A percentile compares a stretch with the other conserved stretches of the same genome.
These are phyloP conservation scores for Trypanosomatidae sp. DNA, from an alignment of 208 protist species.

Conservation along the genomic window DNA sequence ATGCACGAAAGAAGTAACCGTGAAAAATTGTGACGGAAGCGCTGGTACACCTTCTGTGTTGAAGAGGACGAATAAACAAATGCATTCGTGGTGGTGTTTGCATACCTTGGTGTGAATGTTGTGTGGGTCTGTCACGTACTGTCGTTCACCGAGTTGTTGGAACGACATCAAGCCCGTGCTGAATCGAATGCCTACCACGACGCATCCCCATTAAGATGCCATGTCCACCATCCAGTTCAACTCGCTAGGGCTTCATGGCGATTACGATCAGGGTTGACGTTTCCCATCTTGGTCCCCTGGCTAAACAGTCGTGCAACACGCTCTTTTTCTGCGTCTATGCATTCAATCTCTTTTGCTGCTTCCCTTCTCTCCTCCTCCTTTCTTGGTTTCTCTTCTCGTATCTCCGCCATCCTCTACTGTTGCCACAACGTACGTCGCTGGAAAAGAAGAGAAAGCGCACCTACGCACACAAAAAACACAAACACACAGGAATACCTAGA, in stretches of 20 bases:
- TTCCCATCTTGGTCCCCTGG: neutral
- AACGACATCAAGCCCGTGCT: neutral
- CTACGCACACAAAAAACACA: neutral
- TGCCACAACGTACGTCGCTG: neutral
- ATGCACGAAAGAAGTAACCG: neutral
- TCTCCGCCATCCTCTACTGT: neutral
- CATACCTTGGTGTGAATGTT: neutral
- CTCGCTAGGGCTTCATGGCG: neutral
- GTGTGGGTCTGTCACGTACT: neutral
- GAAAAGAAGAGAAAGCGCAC: neutral
- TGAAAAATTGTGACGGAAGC: neutral
- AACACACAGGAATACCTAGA: neutral
- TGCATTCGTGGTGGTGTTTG: neutral
- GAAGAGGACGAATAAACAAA: neutral
- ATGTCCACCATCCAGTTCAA: neutral
- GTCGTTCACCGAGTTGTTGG: neutral
- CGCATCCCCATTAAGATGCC: neutral
- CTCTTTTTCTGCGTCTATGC: neutral
- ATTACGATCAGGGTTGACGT: neutral
- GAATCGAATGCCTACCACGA: neutral
- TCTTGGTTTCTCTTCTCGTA: neutral
- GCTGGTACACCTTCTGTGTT: neutral
- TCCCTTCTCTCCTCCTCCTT: neutral
- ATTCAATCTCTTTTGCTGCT: neutral
- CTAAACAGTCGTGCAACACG: neutral